Conservation (phyloP, 2,329 filamentous ascomycete species). For the Pseudogymnoascus sp. region DNA sequence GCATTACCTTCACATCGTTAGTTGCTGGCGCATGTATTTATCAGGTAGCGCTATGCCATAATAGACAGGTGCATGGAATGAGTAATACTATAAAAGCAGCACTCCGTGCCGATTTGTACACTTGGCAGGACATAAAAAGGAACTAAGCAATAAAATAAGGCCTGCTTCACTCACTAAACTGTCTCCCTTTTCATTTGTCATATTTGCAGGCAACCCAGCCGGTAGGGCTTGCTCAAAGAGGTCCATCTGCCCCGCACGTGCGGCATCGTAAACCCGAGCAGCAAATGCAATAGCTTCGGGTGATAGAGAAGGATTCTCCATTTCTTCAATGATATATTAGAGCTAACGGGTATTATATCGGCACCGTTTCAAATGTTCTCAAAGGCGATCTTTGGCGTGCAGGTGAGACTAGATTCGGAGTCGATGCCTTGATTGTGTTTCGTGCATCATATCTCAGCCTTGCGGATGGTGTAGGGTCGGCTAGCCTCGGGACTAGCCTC, state of each 20-base stretch:
- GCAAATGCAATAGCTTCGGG: conserved; percentile 61
- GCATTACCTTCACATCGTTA: conserved; percentile 49
- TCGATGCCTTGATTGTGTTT: neutral
- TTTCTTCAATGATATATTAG: neutral
- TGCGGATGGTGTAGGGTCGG: conserved; percentile 1
- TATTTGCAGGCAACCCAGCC: conserved; percentile 58
- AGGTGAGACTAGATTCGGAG: neutral
- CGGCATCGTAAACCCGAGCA: conserved; percentile 58
- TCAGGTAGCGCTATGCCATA: neutral
- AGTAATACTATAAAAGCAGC: neutral
- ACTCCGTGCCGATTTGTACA: neutral
- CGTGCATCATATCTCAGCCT: neutral
- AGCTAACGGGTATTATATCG: neutral
- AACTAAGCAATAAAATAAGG: neutral
- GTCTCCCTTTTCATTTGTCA: conserved; percentile 67
- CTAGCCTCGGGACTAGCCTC: conserved; percentile 7
- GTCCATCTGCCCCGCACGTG: conserved; percentile 49
- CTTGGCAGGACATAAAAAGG: neutral
- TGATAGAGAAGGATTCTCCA: conserved; percentile 23
- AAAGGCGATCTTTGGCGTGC: neutral
- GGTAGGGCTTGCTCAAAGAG: conserved; percentile 56
- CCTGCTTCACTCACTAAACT: conserved; percentile 44
- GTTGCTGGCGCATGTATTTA: neutral
- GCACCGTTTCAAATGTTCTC: neutral
- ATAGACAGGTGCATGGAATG: neutral